Evolutionary conservation across 257 asterid species (phyloP).

Genomic region (Lithospermum erythrorhizon): DNA sequence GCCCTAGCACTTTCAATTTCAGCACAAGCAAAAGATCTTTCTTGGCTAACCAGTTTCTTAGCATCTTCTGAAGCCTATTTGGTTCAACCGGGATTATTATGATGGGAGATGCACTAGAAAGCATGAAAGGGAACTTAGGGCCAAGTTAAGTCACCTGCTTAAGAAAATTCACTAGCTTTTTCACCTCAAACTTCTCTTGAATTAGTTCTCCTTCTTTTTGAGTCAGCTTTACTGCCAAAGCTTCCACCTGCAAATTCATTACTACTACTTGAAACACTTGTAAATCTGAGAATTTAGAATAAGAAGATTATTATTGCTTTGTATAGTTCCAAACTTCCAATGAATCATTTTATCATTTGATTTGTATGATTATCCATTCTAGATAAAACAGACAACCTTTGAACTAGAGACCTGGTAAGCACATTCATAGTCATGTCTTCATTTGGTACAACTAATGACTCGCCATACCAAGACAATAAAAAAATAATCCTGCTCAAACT

Average conservation of each 20-base stretch:
- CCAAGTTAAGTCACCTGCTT: constrained; percentile 53
- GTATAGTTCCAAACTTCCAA: no score
- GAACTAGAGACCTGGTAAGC: neutral
- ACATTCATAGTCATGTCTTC: neutral
- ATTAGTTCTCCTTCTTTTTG: constrained; percentile 76
- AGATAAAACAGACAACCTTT: neutral
- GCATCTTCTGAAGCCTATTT: constrained; percentile 97
- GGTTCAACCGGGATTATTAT: constrained; percentile 2
- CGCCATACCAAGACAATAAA: neutral
- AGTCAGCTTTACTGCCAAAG: constrained; percentile 85
- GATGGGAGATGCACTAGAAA: neutral
- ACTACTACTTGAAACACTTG: neutral
- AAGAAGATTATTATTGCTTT: neutral
- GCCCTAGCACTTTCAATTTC: constrained; percentile 96
- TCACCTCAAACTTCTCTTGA: constrained; percentile 95
- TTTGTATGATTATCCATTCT: neutral
- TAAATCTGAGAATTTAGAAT: neutral
- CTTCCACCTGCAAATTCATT: constrained; percentile 63
- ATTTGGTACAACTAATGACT: neutral
- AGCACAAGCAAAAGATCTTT: constrained; percentile 97
- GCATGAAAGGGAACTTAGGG: neutral
- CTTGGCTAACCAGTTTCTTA: constrained; percentile 87
- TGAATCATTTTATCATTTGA: neutral
- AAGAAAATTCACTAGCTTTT: constrained; percentile 79
- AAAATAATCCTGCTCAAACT: neutral